Percentiles rank a stretch among this genome's conserved stretches.
Conservation (phyloP, 345 rosid genomes). For the Rhodamnia argentea region DNA sequence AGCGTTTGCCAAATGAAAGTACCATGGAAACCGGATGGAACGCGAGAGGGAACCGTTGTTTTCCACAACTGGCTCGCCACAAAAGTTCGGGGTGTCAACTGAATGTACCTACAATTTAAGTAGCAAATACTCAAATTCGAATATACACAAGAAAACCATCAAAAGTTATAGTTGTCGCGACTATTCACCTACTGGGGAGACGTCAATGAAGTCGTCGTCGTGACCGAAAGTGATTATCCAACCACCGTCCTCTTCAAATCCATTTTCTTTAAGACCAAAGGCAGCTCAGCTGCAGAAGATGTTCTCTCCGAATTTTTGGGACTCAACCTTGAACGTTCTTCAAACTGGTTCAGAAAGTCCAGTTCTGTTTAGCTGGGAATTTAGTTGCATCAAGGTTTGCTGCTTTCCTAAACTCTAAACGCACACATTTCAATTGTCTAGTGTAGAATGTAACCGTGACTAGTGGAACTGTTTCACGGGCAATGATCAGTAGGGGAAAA, state of each 20-base stretch:
- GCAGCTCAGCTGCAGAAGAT: conserved; percentile 26
- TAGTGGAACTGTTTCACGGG: neutral
- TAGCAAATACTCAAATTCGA: neutral
- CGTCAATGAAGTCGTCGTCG: conserved; percentile 19
- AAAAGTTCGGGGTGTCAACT: conserved; percentile 22
- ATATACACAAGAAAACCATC: neutral
- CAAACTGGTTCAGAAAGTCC: neutral
- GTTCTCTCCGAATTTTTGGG: conserved; percentile 27
- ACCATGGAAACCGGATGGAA: conserved; percentile 35
- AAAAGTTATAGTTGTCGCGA: neutral
- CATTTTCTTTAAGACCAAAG: conserved; percentile 19
- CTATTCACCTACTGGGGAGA: conserved; percentile 14
- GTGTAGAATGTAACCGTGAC: neutral
- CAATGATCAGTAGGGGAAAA: neutral
- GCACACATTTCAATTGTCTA: neutral
- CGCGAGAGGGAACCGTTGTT: conserved; percentile 18
- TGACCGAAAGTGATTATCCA: conserved; percentile 42
- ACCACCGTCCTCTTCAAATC: conserved; percentile 33
- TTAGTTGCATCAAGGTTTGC: neutral
- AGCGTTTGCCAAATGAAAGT: conserved; percentile 5
- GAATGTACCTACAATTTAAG: conserved; percentile 15
- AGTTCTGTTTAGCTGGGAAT: neutral
- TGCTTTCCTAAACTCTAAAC: neutral
- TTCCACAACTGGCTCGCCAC: conserved; percentile 10
- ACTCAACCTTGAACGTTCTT: conserved; percentile 24